Conservation (phyloP, 2,329 filamentous ascomycete species). For the Chaetomium strumarium region DNA sequence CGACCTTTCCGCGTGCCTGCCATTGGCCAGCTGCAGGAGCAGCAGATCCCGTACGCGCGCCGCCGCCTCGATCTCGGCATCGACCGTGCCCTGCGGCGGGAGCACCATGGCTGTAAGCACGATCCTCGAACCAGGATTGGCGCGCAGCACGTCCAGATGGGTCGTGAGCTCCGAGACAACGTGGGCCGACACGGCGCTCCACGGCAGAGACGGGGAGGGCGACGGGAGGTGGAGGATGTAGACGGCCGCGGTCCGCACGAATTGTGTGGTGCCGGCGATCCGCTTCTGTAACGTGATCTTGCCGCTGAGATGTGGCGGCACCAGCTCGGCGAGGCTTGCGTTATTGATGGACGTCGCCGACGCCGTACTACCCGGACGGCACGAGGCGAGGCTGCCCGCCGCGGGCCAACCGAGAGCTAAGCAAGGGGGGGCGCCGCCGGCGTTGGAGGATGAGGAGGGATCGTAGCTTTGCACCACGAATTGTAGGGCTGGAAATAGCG, state of each 20-base stretch:
- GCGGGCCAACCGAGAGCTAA: neutral
- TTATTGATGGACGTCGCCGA: neutral
- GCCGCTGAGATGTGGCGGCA: neutral
- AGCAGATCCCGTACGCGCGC: neutral
- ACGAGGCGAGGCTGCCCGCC: neutral
- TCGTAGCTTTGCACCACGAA: neutral
- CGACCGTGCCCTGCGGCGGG: neutral
- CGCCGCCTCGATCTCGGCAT: neutral
- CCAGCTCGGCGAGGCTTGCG: neutral
- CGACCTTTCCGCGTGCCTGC: neutral
- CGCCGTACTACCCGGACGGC: neutral
- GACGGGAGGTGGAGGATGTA: neutral
- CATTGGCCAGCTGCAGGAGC: slow-evolving; percentile 3
- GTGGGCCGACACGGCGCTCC: neutral
- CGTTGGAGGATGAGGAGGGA: neutral
- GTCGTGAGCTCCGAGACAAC: neutral
- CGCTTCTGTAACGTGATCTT: neutral
- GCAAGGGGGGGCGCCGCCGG: neutral
- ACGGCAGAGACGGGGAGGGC: neutral
- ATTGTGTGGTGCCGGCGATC: neutral
- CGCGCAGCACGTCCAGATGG: neutral
- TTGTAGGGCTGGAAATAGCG: neutral
- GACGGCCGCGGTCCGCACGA: neutral
- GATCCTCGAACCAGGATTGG: neutral
- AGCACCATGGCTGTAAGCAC: neutral